Conservation (phyloP, 805 yeast species). For the Candida parachauliodes region DNA sequence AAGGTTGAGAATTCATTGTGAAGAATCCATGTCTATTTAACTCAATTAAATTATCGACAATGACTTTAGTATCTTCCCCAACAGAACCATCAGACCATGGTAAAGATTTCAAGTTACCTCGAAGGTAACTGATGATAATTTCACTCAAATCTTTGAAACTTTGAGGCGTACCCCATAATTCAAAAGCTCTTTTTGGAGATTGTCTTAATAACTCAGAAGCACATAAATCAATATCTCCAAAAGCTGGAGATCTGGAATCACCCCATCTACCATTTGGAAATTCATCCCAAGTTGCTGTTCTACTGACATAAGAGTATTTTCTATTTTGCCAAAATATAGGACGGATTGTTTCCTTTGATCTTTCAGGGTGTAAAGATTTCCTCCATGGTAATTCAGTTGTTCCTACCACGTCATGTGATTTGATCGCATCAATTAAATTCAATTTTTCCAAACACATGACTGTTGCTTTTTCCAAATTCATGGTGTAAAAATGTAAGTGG, state of each 20-base stretch:
- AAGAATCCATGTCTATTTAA: conserved; percentile 66
- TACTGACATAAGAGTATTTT: conserved; percentile 80
- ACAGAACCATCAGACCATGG: conserved; percentile 97
- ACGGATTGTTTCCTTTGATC: conserved; percentile 78
- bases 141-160: conserved; percentile 54
- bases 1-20: conserved; percentile 93
- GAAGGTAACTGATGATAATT: conserved; percentile 65
- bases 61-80: conserved; percentile 66
- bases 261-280: conserved; percentile 99
- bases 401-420: conserved; percentile 36
- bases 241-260: conserved; percentile 95
- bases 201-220: conserved; percentile 81
- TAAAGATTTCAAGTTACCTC: conserved; percentile 66
- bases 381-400: conserved; percentile 75
- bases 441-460: conserved; percentile 80
- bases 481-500: conserved; percentile 94
- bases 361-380: conserved; percentile 75
- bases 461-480: conserved; percentile 93
- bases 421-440: conserved; percentile 48
- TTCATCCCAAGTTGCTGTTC: conserved; percentile 96
- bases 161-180: conserved; percentile 85
- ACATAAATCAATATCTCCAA: conserved; percentile 81
- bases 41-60: conserved; percentile 55
- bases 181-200: conserved; percentile 72
- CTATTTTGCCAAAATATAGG: conserved; percentile 97